phyloP scores from a whole-genome alignment of 148 eudicot genomes.

The Beta vulgaris region DNA sequence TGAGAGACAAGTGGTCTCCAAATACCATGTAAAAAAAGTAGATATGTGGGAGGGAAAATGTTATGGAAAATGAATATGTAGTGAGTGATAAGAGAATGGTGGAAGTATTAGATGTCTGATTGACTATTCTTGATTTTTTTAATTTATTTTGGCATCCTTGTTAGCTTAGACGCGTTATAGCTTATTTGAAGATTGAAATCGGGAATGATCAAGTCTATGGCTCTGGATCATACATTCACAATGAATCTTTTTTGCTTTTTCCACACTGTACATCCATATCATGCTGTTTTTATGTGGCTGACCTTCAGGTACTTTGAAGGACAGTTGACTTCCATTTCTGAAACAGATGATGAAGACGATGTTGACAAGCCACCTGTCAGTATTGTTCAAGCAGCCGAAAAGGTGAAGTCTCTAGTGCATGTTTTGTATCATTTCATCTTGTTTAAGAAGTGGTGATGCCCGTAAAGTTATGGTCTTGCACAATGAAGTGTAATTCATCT shows the following conservation, averaged over 20 bases:
- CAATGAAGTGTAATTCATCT: too few species aligned
- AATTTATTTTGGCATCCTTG: neutral
- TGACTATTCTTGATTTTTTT: neutral
- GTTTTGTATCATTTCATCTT: neutral
- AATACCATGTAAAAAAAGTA: too few species aligned
- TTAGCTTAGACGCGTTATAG: neutral
- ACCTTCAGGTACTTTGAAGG: slow-evolving; percentile 84
- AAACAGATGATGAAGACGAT: slow-evolving; percentile 54
- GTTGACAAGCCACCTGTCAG: slow-evolving; percentile 41
- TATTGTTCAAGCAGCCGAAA: slow-evolving; percentile 66
- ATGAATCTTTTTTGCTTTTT: neutral
- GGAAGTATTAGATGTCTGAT: neutral
- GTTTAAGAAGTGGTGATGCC: neutral
- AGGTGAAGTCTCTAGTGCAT: slow-evolving; percentile 40
- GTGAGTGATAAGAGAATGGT: too few species aligned
- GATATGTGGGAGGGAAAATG: too few species aligned
- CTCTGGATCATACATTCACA: neutral
- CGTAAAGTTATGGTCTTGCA: too few species aligned
- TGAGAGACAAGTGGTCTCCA: too few species aligned
- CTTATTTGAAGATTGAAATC: neutral
- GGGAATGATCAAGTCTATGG: neutral
- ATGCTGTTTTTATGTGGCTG: slow-evolving; percentile 8
- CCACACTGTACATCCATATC: neutral
- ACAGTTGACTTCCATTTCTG: slow-evolving; percentile 62
- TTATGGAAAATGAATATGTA: too few species aligned